These are phyloP conservation scores for Hirschfeldia incana DNA, from an alignment of 345 rosid genomes.

Conservation along the genomic window DNA sequence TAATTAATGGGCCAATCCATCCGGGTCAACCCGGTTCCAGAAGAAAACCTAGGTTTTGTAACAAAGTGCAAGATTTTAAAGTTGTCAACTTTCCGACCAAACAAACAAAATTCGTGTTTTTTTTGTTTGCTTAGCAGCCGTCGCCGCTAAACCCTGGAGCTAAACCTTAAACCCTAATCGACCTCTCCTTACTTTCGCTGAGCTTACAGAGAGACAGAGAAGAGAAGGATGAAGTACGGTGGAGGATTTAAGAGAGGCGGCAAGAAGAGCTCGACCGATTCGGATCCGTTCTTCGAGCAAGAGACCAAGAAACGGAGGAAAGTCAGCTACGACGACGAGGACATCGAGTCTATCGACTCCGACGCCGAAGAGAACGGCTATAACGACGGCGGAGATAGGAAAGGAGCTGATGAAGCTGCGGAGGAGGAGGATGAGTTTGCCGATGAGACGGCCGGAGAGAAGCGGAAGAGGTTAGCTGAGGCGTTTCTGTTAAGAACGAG, in stretches of 20 bases:
- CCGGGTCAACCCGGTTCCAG: constrained; percentile 5
- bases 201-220: background rate
- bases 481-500: constrained; percentile 47
- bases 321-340: constrained; percentile 52
- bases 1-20: background rate
- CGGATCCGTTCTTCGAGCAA: constrained; percentile 54
- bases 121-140: too few relatives aligned
- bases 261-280: constrained; percentile 35
- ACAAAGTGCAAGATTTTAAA: constrained; percentile 22
- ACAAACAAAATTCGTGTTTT: too few relatives aligned
- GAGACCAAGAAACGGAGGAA: constrained; percentile 56
- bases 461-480: constrained; percentile 64
- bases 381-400: constrained; percentile 29
- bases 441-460: constrained; percentile 77
- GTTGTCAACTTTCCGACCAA: constrained; percentile 36
- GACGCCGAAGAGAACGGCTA: constrained; percentile 49
- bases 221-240: constrained; percentile 36
- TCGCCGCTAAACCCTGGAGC: constrained; percentile 43
- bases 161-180: constrained; percentile 27
- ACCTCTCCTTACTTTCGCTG: background rate
- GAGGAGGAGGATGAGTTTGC: constrained; percentile 45
- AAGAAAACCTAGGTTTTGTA: constrained; percentile 31
- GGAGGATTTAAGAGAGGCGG: constrained; percentile 36
- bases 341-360: constrained; percentile 62
- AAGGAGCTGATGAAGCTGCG: constrained; percentile 23